These are phyloP conservation scores for Plasmodium malariae DNA, from an alignment of 169 alveolate genomes.

Conservation along the genomic window DNA sequence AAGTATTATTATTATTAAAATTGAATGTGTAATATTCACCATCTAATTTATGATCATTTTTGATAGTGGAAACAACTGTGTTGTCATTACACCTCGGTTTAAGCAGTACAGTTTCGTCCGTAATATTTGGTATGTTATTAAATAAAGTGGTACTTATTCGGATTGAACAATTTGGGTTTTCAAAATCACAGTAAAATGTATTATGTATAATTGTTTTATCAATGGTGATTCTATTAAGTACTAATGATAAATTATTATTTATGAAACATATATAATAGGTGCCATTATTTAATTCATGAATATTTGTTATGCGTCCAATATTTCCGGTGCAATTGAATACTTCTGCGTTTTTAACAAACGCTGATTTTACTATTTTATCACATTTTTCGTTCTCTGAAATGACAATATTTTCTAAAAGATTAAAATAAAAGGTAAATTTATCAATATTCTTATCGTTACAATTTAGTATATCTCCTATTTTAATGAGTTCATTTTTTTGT, in stretches of 20 bases:
- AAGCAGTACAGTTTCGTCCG: conserved; percentile 37
- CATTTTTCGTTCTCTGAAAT: conserved; percentile 53
- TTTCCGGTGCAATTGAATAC: conserved; percentile 21
- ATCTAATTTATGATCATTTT: conserved; percentile 8
- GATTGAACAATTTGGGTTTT: conserved; percentile 24
- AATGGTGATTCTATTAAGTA: conserved; percentile 8
- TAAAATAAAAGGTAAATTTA: conserved; percentile 26
- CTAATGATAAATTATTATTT: conserved; percentile 19
- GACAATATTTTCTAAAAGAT: conserved; percentile 15
- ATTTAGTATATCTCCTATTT: conserved; percentile 11
- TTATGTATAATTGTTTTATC: conserved; percentile 25
- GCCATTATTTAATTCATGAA: conserved; percentile 24
- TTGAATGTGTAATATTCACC: conserved; percentile 31
- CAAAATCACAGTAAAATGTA: conserved; percentile 44
- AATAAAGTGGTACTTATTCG: conserved; percentile 13
- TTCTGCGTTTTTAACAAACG: conserved; percentile 25
- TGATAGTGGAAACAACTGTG: conserved; percentile 8
- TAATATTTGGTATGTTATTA: conserved; percentile 13
- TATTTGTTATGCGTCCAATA: conserved; percentile 22
- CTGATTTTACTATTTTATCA: conserved; percentile 19
- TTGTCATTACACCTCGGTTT: conserved; percentile 31
- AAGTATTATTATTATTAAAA: conserved; percentile 22
- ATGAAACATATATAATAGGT: conserved; percentile 46
- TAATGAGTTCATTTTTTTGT: conserved; percentile 32
- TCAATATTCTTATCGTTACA: conserved; percentile 19